Conservation (phyloP, 2,329 filamentous ascomycete genomes). For the Exophiala xenobiotica region DNA sequence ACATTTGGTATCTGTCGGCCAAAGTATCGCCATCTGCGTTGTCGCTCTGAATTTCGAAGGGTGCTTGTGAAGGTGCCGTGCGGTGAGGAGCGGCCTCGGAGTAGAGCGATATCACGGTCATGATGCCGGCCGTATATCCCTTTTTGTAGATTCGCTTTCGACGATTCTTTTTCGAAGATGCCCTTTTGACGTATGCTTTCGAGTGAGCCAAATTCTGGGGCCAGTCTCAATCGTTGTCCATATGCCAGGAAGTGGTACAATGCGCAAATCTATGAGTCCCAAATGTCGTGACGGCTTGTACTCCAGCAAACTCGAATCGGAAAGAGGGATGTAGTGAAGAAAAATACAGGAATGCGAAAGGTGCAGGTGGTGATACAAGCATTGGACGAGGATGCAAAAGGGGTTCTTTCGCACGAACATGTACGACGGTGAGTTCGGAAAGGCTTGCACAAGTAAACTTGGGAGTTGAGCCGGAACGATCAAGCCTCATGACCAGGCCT, state of each 20-base stretch:
- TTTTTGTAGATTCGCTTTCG: too few species aligned
- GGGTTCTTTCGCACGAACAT: constrained; percentile 1
- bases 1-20: constrained; percentile 81
- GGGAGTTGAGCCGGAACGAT: background rate
- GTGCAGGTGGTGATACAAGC: constrained; percentile 11
- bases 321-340: background rate
- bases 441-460: too few species aligned
- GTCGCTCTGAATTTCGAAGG: constrained; percentile 28
- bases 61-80: constrained; percentile 7
- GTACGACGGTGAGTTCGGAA: background rate
- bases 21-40: constrained; percentile 28
- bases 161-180: too few species aligned
- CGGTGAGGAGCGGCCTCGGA: constrained; percentile 20
- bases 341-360: background rate
- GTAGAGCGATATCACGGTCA: constrained; percentile 19
- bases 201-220: too few species aligned
- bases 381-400: background rate
- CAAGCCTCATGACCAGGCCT: background rate
- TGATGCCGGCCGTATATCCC: background rate
- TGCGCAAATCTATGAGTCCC: background rate
- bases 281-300: background rate
- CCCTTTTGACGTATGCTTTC: too few species aligned
- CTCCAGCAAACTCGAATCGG: background rate
- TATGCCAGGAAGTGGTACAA: background rate
- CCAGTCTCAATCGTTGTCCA: background rate